Base-by-base conservation (phyloP, 345 rosid species). In the Erysimum cheiranthoides region DNA sequence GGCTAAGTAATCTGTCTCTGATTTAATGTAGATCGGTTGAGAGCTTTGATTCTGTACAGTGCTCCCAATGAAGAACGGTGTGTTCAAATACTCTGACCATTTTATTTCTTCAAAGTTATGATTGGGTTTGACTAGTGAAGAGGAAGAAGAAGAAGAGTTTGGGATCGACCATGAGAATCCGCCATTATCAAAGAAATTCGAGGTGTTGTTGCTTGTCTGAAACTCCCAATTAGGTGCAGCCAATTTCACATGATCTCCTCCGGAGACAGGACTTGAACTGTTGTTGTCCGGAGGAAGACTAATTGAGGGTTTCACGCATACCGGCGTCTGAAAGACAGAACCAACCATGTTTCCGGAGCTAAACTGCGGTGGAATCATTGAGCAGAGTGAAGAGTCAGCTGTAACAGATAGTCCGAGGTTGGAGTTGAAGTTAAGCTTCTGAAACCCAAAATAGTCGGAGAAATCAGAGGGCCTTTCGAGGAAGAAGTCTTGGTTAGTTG, bases 221-320 rank as follows among this genome's bases (percentile, higher is more conserved):
- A 83, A 49, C 45, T 88, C 88, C 73, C 80, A 66, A 61, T 70
- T 70, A 11, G 71, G 52, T 36, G 61, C 61, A 36, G 75, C 70
- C 18, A 18, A 5, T 40, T 75, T 68, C 70, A 54, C 75, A 47
- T 77, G 77, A 32, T 77, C 80, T 43, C 66, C 80, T 61, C 60
- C 71, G 4, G 79, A 76, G 57, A 75, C 43, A 21, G 67, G 42
- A 64, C 61, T 74, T 12, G 80, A 80, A 67, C 77, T 81, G 49
- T 77, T 82, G 66, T 77, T 83, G 8, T 80, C 87, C 0, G 81
- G 76, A 34, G 89, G 88, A 60, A 91, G 86, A 71, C 72, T 87
- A 27, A 87, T 81, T 0, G 91, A 86, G 35, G 94, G 93, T 79
- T 80, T 89, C 11, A 87, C 88, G 8, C 84, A 56, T 2, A 73